Evolutionary conservation across 1,139 yeast genomes (phyloP).

Genomic region (Kazachstania sp.): DNA sequence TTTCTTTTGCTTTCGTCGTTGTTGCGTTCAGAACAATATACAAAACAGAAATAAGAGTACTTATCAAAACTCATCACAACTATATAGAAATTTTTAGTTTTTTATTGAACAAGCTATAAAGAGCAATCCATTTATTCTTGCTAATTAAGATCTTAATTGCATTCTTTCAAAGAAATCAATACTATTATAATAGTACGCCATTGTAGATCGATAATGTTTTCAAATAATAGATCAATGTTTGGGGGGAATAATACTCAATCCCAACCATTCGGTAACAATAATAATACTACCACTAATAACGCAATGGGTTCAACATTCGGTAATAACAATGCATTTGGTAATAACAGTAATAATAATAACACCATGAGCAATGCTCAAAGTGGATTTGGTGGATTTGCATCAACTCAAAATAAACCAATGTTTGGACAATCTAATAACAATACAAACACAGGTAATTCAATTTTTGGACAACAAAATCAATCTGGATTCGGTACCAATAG

Average conservation of each 20-base stretch:
- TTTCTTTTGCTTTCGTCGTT: too few relatives aligned
- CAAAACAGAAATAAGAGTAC: too few relatives aligned
- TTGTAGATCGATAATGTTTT: slow-evolving; percentile 1
- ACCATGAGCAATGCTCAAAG: slow-evolving; percentile 5
- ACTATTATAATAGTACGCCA: slow-evolving; percentile 1
- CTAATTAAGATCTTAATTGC: background rate
- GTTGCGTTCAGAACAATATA: too few relatives aligned
- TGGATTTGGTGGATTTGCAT: slow-evolving; percentile 8
- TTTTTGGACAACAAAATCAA: slow-evolving; percentile 2
- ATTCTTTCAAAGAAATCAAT: background rate
- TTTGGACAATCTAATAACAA: slow-evolving; percentile 13
- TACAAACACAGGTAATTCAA: slow-evolving; percentile 33
- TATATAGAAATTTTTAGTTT: too few relatives aligned
- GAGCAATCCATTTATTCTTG: background rate
- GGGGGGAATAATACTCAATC: slow-evolving; percentile 8
- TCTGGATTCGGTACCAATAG: slow-evolving; percentile 11
- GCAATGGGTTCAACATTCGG: slow-evolving; percentile 1
- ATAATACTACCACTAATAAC: too few relatives aligned
- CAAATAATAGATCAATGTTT: slow-evolving; percentile 7
- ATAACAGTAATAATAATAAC: slow-evolving; percentile 2
- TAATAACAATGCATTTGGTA: slow-evolving; percentile 5
- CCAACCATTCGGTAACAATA: slow-evolving; percentile 7
- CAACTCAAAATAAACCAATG: slow-evolving; percentile 3
- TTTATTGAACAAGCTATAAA: background rate
- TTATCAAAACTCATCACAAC: too few relatives aligned